Evolutionary conservation across 371 early-diverging fungal genomes (phyloP).

Genomic region (Choanephora cucurbitarum): DNA sequence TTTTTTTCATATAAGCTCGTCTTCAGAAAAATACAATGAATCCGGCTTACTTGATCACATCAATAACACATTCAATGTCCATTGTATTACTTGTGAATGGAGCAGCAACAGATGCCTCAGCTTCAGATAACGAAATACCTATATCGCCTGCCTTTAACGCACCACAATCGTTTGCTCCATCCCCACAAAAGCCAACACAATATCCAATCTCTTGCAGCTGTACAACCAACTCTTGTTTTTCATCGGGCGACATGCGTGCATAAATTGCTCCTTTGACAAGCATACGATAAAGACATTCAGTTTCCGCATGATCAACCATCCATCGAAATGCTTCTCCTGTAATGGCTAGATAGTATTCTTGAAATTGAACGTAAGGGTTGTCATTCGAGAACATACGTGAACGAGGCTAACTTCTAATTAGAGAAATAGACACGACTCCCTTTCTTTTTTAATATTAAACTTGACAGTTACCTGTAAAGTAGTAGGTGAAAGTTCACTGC

Average conservation of each 20-base stretch:
- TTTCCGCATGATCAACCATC: conserved; percentile 84
- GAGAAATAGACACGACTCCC: neutral
- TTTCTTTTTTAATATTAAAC: conserved; percentile 8
- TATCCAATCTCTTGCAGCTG: conserved; percentile 87
- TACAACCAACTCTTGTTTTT: conserved; percentile 95
- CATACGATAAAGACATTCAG: conserved; percentile 75
- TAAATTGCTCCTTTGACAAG: conserved; percentile 91
- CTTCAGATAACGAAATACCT: conserved; percentile 96
- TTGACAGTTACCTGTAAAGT: conserved; percentile 56
- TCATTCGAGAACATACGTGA: neutral
- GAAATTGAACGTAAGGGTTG: conserved; percentile 20
- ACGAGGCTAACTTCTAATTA: neutral
- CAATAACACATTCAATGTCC: conserved; percentile 91
- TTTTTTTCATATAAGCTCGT: too few relatives aligned
- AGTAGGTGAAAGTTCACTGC: conserved; percentile 58
- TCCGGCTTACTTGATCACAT: conserved; percentile 77
- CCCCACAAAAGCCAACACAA: conserved; percentile 98
- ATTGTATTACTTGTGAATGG: conserved; percentile 92
- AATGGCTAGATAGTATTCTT: conserved; percentile 78
- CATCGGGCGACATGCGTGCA: conserved; percentile 99
- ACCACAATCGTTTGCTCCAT: conserved; percentile 99
- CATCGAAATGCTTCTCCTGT: conserved; percentile 96
- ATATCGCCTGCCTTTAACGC: conserved; percentile 98
- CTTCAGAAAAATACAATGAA: too few relatives aligned
- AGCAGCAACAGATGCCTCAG: conserved; percentile 97